Conservation (phyloP, 2,329 filamentous ascomycete species). For the Magnaporthiopsis poae region DNA sequence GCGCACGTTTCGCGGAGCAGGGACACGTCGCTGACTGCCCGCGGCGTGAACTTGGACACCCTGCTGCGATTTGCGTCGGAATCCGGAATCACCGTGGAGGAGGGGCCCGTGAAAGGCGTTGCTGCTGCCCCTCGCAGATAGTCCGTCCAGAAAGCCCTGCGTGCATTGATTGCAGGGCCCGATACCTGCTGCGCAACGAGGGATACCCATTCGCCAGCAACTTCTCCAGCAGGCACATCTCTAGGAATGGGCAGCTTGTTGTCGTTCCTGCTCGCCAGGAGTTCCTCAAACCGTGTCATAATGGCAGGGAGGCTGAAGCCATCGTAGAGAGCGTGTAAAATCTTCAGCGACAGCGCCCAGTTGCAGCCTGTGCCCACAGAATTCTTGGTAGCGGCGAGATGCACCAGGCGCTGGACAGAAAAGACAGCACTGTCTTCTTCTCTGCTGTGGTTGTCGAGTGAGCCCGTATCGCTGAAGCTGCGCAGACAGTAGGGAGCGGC, state of each 20-base stretch:
- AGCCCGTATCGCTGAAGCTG: neutral
- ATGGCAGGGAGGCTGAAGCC: constrained; percentile 64
- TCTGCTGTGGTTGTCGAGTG: neutral
- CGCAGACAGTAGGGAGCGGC: constrained; percentile 8
- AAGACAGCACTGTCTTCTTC: neutral
- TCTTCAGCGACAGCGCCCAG: constrained; percentile 40
- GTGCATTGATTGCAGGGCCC: constrained; percentile 5
- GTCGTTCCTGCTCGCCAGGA: constrained; percentile 9
- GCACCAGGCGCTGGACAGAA: constrained; percentile 16
- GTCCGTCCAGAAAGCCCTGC: constrained; percentile 30
- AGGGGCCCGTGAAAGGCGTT: neutral
- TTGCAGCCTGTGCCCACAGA: constrained; percentile 2
- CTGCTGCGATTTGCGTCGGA: neutral
- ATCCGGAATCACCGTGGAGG: neutral
- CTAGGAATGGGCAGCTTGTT: too few relatives aligned
- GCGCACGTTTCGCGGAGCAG: constrained; percentile 29
- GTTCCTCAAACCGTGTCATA: constrained; percentile 31
- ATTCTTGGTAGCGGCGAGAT: constrained; percentile 13
- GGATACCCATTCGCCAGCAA: neutral
- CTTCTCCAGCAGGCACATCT: too few relatives aligned
- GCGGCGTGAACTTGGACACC: constrained; percentile 33
- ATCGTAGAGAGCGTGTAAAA: constrained; percentile 86
- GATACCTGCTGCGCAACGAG: neutral
- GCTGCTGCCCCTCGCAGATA: constrained; percentile 24
- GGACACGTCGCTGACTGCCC: constrained; percentile 31